Percentiles rank a stretch among this genome's conserved stretches.
Conservation (phyloP, 1,284 basidiomycete genomes). For the Tilletiopsis washingtonensis region DNA sequence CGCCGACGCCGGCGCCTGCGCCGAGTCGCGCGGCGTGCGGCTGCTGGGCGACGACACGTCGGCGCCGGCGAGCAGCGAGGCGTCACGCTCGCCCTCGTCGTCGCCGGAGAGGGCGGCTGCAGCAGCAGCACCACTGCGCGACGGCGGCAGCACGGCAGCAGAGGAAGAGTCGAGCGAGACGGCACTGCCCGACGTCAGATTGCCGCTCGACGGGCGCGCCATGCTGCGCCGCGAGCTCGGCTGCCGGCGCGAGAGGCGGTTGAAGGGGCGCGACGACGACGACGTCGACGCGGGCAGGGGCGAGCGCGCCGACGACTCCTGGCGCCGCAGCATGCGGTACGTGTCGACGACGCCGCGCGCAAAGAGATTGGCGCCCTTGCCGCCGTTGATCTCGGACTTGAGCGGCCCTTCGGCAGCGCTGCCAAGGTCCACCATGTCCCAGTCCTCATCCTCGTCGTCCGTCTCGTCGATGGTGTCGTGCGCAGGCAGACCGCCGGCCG, state of each 20-base stretch:
- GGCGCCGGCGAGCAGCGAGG: conserved; percentile 7
- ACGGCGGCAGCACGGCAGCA: background rate
- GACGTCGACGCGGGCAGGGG: conserved; percentile 8
- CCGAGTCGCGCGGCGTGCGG: too few relatives aligned
- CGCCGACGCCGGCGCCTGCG: too few relatives aligned
- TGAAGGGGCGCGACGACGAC: conserved; percentile 14
- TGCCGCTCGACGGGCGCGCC: conserved; percentile 5
- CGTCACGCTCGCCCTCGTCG: conserved; percentile 1
- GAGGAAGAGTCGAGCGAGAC: conserved; percentile 9
- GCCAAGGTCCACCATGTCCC: conserved; percentile 39
- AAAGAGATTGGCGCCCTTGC: conserved; percentile 43
- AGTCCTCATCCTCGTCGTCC: conserved; percentile 30
- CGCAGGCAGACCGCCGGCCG: conserved; percentile 21
- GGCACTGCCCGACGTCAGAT: conserved; percentile 15
- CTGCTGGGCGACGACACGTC: too few relatives aligned
- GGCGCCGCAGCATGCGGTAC: conserved; percentile 52
- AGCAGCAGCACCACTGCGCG: background rate
- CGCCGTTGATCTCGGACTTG: conserved; percentile 42
- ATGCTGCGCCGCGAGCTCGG: background rate
- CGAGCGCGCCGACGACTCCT: conserved; percentile 25
- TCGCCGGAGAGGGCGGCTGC: background rate
- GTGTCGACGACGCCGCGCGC: conserved; percentile 45
- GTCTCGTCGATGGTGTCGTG: conserved; percentile 16
- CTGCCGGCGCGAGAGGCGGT: conserved; percentile 12
- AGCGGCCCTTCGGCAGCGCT: conserved; percentile 18